Evolutionary conservation across 768 basidiomycete genomes (phyloP).

Genomic region (Tubosaeta sp.): DNA sequence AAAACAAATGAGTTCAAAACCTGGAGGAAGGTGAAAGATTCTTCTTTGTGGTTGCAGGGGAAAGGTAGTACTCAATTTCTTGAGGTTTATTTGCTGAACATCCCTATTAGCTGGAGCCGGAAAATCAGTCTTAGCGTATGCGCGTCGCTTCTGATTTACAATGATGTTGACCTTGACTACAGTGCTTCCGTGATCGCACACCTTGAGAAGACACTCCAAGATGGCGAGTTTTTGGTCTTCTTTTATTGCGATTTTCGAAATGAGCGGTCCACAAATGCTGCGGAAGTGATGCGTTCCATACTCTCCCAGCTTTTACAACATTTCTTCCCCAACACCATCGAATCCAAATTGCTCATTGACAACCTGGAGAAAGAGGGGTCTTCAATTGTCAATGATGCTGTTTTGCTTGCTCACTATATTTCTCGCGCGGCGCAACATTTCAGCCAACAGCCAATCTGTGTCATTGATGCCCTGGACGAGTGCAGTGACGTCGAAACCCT

Average conservation of each 20-base stretch:
- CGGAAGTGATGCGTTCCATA: conserved; percentile 14
- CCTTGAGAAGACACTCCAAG: not conserved
- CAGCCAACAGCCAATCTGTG: not conserved
- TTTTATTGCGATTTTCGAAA: conserved; percentile 22
- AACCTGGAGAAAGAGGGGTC: not conserved
- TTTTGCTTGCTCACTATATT: conserved; percentile 1
- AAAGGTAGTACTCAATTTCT: conserved; percentile 3
- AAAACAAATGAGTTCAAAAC: not conserved
- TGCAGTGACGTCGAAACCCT: conserved; percentile 7
- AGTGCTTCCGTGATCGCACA: conserved; percentile 14
- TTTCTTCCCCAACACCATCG: not conserved
- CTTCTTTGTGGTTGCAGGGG: conserved; percentile 13
- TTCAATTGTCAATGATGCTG: not conserved
- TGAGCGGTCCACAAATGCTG: conserved; percentile 2
- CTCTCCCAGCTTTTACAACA: conserved; percentile 12
- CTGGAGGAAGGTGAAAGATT: conserved; percentile 1
- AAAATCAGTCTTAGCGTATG: conserved; percentile 15
- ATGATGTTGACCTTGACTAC: not conserved
- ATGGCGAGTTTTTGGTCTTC: conserved; percentile 3
- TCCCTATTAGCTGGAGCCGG: conserved; percentile 10
- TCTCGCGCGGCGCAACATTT: not conserved
- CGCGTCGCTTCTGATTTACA: rapidly evolving
- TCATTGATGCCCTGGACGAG: conserved; percentile 18
- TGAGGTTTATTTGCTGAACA: not conserved
- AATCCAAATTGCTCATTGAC: not conserved